Percentiles rank a stretch among this genome's conserved stretches.
Evolutionary conservation across 345 rosid genomes (phyloP).

Genomic region (Populus alba): DNA sequence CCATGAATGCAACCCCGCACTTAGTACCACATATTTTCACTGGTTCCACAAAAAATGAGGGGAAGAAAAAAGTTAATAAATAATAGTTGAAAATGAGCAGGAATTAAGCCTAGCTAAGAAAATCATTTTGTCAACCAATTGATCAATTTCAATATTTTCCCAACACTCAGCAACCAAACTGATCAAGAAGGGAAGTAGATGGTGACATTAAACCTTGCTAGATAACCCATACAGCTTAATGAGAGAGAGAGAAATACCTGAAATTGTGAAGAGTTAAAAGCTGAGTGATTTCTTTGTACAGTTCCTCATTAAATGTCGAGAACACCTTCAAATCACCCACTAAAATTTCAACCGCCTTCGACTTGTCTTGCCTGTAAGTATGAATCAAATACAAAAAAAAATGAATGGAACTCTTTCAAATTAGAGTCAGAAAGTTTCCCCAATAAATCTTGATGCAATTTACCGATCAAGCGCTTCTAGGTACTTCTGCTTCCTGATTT

Average conservation of each 20-base stretch:
- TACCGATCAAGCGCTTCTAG: slow-evolving; percentile 88
- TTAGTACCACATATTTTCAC: not conserved
- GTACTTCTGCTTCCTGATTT: slow-evolving; percentile 86
- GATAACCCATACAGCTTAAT: not conserved
- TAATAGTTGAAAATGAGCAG: not conserved
- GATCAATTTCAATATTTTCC: not conserved
- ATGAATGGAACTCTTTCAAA: not conserved
- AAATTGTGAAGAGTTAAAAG: slow-evolving; percentile 78
- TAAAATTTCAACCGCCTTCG: slow-evolving; percentile 78
- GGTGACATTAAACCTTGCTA: slow-evolving; percentile 8
- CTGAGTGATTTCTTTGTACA: slow-evolving; percentile 88
- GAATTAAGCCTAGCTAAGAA: not conserved
- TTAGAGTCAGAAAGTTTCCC: not conserved
- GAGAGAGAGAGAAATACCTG: slow-evolving; percentile 40
- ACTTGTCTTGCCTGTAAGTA: slow-evolving; percentile 62
- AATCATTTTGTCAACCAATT: not conserved
- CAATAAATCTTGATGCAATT: slow-evolving; percentile 1
- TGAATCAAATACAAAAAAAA: not conserved
- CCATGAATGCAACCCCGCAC: not conserved
- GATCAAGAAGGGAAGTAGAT: not conserved
- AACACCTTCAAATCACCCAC: slow-evolving; percentile 82
- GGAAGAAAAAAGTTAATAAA: not conserved
- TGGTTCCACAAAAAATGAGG: not conserved
- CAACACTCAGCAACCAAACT: slow-evolving; percentile 1
- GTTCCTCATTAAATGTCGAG: slow-evolving; percentile 78